Percentiles rank a stretch among this genome's conserved stretches.
Conservation (phyloP, 2,329 filamentous ascomycete genomes). For the Fusarium sp. region DNA sequence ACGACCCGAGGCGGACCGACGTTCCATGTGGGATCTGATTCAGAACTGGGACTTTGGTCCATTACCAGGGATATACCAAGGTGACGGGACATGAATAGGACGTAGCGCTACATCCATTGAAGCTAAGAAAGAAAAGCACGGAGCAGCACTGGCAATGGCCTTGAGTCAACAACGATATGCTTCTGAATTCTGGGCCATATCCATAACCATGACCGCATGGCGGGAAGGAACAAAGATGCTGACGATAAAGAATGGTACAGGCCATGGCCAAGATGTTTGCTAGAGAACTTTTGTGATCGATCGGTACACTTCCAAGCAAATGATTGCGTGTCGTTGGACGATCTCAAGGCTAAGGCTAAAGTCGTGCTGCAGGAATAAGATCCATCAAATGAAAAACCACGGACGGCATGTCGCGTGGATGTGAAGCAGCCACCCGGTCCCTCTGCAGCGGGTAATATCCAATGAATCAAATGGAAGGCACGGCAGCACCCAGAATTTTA, state of each 20-base stretch:
- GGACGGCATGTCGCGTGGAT: constrained; percentile 23
- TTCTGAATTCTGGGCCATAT: not conserved
- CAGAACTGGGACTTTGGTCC: not conserved
- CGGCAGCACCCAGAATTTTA: not conserved
- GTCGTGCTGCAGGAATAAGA: constrained; percentile 1
- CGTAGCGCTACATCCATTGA: not conserved
- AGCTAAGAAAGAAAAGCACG: not conserved
- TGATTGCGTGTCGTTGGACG: constrained; percentile 9
- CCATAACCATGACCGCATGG: not conserved
- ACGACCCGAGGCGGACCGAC: constrained; percentile 29
- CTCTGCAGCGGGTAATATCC: not conserved
- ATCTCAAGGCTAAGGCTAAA: constrained; percentile 5
- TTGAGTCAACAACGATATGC: not conserved
- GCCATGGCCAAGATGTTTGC: not conserved
- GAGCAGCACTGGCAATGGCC: not conserved
- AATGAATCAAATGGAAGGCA: constrained; percentile 11
- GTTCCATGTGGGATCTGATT: constrained; percentile 12
- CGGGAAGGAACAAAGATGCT: not conserved
- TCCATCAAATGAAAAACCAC: constrained; percentile 14
- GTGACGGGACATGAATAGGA: not conserved
- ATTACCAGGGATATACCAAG: not conserved
- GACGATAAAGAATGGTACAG: not conserved
- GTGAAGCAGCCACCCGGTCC: constrained; percentile 15
- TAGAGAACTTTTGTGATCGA: constrained; percentile 12
- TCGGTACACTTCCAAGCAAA: not conserved